phyloP scores from a whole-genome alignment of 169 alveolate species.

The Plasmodium adleri region DNA sequence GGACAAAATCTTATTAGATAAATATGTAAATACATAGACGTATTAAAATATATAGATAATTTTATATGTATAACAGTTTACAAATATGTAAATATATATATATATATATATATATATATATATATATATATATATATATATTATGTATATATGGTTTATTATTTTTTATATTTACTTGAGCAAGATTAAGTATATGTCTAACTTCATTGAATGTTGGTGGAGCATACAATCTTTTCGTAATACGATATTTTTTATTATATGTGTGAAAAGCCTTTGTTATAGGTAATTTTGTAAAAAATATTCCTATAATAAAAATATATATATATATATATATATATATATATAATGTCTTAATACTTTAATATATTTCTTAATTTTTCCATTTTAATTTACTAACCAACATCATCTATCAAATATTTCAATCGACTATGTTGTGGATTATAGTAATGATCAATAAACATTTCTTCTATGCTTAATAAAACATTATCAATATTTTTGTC shows the following conservation, averaged over 20 bases:
- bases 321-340: not conserved
- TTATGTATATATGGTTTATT: not conserved
- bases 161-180: constrained; percentile 51
- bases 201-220: constrained; percentile 78
- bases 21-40: no score
- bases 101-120: no score
- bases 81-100: no score
- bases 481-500: constrained; percentile 61
- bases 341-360: not conserved
- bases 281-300: constrained; percentile 72
- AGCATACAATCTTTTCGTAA: constrained; percentile 69
- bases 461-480: constrained; percentile 40
- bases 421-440: constrained; percentile 53
- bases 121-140: no score
- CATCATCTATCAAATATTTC: constrained; percentile 66
- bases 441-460: constrained; percentile 54
- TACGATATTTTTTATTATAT: constrained; percentile 35
- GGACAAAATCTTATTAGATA: constrained; percentile 21
- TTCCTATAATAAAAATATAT: constrained; percentile 18
- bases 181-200: constrained; percentile 76
- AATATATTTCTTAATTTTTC: not conserved
- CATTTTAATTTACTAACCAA: constrained; percentile 33
- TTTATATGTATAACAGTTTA: no score
- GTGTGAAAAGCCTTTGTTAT: constrained; percentile 75
- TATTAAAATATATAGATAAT: no score